Conservation (phyloP, 2,329 filamentous ascomycete genomes). For the Penicillium hesseltinei region DNA sequence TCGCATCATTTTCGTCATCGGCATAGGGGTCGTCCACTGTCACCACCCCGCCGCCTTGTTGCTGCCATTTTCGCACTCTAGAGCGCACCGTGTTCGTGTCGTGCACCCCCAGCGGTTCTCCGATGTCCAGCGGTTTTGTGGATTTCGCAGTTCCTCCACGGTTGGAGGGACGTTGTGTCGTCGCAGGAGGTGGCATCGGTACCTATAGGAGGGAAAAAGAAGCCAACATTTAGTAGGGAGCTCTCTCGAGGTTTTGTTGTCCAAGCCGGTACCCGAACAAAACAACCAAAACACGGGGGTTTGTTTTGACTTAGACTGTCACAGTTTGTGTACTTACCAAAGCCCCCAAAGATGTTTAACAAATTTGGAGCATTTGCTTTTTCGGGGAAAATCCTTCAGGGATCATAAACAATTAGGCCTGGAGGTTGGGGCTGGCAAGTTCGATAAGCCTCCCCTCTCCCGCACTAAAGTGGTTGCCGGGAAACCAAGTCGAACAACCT, state of each 20-base stretch:
- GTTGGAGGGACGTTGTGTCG: slow-evolving; percentile 40
- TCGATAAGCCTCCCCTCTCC: slow-evolving; percentile 22
- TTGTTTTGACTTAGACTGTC: background rate
- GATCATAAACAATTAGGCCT: slow-evolving; percentile 8
- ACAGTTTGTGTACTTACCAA: slow-evolving; percentile 1
- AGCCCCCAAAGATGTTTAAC: slow-evolving; percentile 13
- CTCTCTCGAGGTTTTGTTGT: slow-evolving; percentile 10
- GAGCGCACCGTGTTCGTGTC: slow-evolving; percentile 68
- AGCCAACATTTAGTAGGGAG: background rate
- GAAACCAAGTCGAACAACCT: slow-evolving; percentile 1
- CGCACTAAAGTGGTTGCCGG: slow-evolving; percentile 13
- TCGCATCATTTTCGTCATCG: slow-evolving; percentile 48
- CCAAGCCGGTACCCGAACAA: slow-evolving; percentile 2
- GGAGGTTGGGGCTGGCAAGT: slow-evolving; percentile 1
- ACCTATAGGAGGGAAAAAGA: slow-evolving; percentile 9
- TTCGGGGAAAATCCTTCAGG: slow-evolving; percentile 6
- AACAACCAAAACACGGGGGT: slow-evolving; percentile 7
- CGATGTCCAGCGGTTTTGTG: slow-evolving; percentile 53
- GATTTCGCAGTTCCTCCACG: slow-evolving; percentile 57
- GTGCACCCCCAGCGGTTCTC: slow-evolving; percentile 55
- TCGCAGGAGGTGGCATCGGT: slow-evolving; percentile 44
- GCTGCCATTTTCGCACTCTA: slow-evolving; percentile 82
- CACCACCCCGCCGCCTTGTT: slow-evolving; percentile 67
- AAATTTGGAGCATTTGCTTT: slow-evolving; percentile 15
- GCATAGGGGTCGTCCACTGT: slow-evolving; percentile 59